Evolutionary conservation across 306 rosid species (phyloP), one percentile per base, ranked within the genome.

Genomic region (Datisca glomerata): DNA sequence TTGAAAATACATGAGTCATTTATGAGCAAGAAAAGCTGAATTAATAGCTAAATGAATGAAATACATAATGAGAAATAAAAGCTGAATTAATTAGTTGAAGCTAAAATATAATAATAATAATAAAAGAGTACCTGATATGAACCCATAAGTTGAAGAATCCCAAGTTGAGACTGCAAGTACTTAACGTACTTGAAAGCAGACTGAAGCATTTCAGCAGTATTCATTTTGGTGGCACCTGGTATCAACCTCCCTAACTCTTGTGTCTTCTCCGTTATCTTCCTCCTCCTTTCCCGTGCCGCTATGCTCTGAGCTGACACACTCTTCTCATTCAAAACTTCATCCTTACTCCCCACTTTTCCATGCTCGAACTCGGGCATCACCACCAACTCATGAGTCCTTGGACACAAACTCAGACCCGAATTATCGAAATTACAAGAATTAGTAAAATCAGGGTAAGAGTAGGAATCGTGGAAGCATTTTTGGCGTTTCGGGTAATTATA

Each of bases 171-270:
- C 65, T 80, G 80, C 72, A 89, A 65, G 71, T 25, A 83, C 60
- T 77, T 72, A 8, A 89, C 80, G 47, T 83, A 89, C 21, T 67
- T 89, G 21, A 53, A 57, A 44, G 94, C 93, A 43, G 93, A 61
- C 24, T 59, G 62, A 14, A 89, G 40, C 97, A 89, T 89, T 53
- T 83, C 93, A 25, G 95, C 97, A 12, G 97, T 76, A 58, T 80
- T 89, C 95, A 89, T 74, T 65, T 75, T 83, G 18, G 32, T 53
- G 3, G 86, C 95, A 9, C 93, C 82, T 0, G 97, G 91, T 8
- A 83, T 63, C 53, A 79, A 53, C 60, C 63, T 85, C 8, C 91
- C 93, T 5, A 89, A 81, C 66, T 83, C 93, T 33, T 59, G 78
- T 0, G 91, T 89, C 60, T 80, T 87, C 48, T 77, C 89, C 1